These are phyloP conservation scores for Trypanosoma boissoni DNA, from an alignment of 208 protist species.

Conservation along the genomic window DNA sequence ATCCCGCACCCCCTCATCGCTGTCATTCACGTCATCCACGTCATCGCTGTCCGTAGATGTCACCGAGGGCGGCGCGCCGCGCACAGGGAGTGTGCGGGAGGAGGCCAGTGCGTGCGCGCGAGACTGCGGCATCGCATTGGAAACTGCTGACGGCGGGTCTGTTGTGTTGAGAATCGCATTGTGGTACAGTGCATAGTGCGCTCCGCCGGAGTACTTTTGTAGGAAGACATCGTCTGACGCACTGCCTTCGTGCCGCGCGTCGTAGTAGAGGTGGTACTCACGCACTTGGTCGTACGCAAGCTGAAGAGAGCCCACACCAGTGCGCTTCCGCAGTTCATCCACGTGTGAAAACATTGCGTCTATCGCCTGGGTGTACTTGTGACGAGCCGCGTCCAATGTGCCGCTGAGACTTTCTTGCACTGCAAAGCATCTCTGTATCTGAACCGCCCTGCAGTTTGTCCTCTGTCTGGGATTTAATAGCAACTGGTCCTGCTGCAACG, in stretches of 20 bases:
- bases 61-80: constrained; percentile 2
- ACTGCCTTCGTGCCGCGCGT: constrained; percentile 49
- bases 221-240: constrained; percentile 48
- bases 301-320: constrained; percentile 50
- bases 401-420: constrained; percentile 46
- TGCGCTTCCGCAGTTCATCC: constrained; percentile 31
- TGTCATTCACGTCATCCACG: neutral
- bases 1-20: neutral
- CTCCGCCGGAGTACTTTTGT: constrained; percentile 68
- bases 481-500: neutral
- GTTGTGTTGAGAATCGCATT: too few species aligned
- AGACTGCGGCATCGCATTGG: constrained; percentile 23
- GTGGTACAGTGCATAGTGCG: constrained; percentile 53
- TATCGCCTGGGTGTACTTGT: constrained; percentile 51
- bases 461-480: constrained; percentile 1
- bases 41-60: neutral
- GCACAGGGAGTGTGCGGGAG: neutral
- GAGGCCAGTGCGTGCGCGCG: constrained; percentile 1
- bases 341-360: constrained; percentile 47
- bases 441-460: constrained; percentile 17
- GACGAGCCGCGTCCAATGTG: constrained; percentile 62
- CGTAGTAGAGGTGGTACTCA: constrained; percentile 70
- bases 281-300: constrained; percentile 50
- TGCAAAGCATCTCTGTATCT: constrained; percentile 67
- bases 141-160: too few species aligned